A percentile compares a stretch with the other conserved stretches of the same genome.
phyloP scores from a whole-genome alignment of 2,329 filamentous ascomycete genomes.

The Neophaeococcomyces mojaviensis region DNA sequence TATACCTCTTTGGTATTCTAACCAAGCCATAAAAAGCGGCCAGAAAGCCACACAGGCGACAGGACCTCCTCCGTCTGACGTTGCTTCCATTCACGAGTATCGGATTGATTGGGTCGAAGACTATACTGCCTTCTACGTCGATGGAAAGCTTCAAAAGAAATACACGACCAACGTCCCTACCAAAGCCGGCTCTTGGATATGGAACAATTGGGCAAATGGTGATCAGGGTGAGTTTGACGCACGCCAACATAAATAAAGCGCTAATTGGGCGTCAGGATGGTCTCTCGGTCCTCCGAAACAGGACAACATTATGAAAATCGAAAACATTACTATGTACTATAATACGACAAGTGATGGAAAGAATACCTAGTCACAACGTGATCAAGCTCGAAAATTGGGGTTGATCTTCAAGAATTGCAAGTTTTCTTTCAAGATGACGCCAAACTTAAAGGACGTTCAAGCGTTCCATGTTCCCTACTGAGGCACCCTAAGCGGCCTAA shows the following conservation, averaged over 20 bases:
- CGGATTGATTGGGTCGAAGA: slow-evolving; percentile 19
- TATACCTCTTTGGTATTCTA: slow-evolving; percentile 19
- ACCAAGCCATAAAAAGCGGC: slow-evolving; percentile 16
- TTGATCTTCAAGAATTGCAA: too few species aligned
- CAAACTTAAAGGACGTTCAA: too few species aligned
- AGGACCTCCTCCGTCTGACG: slow-evolving; percentile 15
- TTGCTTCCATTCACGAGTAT: slow-evolving; percentile 19
- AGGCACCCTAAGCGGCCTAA: too few species aligned
- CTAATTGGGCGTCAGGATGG: slow-evolving; percentile 10
- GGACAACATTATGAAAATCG: slow-evolving; percentile 17
- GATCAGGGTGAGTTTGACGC: slow-evolving; percentile 13
- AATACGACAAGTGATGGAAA: slow-evolving; percentile 8
- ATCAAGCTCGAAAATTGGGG: too few species aligned
- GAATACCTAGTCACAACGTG: too few species aligned
- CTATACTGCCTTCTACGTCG: slow-evolving; percentile 21
- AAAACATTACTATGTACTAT: slow-evolving; percentile 21
- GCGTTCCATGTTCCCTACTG: too few species aligned
- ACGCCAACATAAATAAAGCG: background rate
- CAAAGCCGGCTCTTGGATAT: slow-evolving; percentile 17
- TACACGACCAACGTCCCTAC: slow-evolving; percentile 18
- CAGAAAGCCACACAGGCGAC: slow-evolving; percentile 10
- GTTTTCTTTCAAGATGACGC: too few species aligned
- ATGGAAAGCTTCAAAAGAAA: slow-evolving; percentile 14
- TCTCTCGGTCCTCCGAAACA: slow-evolving; percentile 15
- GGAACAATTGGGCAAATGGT: slow-evolving; percentile 23